Conservation (phyloP, 306 rosid species). For the Dicorynia guianensis region DNA sequence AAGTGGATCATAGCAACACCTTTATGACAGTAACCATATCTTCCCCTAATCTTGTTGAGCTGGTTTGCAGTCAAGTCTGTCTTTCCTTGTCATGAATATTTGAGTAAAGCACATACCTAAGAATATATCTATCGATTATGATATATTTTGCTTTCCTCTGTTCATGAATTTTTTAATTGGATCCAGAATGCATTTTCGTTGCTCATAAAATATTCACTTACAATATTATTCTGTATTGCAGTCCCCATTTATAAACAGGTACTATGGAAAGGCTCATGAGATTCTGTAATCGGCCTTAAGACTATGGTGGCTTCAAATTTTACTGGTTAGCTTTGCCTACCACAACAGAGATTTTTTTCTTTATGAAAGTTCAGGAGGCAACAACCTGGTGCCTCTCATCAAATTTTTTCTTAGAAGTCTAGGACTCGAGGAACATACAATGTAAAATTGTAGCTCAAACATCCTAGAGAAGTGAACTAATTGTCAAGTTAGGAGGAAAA, state of each 20-base stretch:
- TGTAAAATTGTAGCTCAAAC: slow-evolving; percentile 56
- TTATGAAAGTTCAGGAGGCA: slow-evolving; percentile 46
- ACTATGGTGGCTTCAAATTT: slow-evolving; percentile 2
- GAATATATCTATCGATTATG: neutral
- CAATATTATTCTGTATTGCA: slow-evolving; percentile 43
- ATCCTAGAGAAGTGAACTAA: slow-evolving; percentile 44
- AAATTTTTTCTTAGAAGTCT: slow-evolving; percentile 17
- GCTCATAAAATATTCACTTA: neutral
- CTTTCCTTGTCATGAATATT: neutral
- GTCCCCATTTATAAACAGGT: slow-evolving; percentile 87
- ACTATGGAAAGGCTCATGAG: slow-evolving; percentile 88
- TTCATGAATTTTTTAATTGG: slow-evolving; percentile 25
- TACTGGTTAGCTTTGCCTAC: slow-evolving; percentile 34
- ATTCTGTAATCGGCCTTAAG: slow-evolving; percentile 57
- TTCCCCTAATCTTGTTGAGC: neutral
- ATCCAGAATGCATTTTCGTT: slow-evolving; percentile 13
- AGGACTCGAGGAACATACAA: slow-evolving; percentile 39
- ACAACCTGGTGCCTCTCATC: slow-evolving; percentile 52
- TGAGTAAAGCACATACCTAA: neutral
- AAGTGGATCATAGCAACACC: neutral
- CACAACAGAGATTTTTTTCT: slow-evolving; percentile 16
- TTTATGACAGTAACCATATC: neutral
- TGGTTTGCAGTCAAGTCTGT: neutral
- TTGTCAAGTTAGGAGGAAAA: slow-evolving; percentile 37
- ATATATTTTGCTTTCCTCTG: neutral